A percentile compares a stretch with the other conserved stretches of the same genome.
Evolutionary conservation across 495 filamentous ascomycete genomes (phyloP).

Genomic region (Cairneyella variabilis): DNA sequence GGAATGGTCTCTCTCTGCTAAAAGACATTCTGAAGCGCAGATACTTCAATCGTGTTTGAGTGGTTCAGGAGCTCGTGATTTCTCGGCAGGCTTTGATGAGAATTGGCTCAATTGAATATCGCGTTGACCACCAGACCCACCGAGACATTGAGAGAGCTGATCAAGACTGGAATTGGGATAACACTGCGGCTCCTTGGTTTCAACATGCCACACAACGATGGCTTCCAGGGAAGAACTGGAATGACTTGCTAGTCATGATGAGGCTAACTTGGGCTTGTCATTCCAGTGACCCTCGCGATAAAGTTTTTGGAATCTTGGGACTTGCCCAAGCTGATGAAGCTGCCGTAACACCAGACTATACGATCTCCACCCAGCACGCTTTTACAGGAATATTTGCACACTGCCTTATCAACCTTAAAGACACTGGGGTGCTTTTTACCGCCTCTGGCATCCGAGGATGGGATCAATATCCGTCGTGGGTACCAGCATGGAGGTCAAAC

Average conservation of each 20-base stretch:
- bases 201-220: background rate
- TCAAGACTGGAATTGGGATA: background rate
- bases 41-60: conserved; percentile 30
- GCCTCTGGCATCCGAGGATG: background rate
- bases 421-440: background rate
- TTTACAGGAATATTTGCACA: conserved; percentile 27
- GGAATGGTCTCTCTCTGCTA: background rate
- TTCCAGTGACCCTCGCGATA: conserved; percentile 22
- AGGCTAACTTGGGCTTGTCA: conserved; percentile 11
- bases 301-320: conserved; percentile 21
- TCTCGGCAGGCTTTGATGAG: conserved; percentile 19
- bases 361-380: conserved; percentile 19
- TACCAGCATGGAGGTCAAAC: too few species aligned
- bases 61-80: conserved; percentile 28
- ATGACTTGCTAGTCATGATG: conserved; percentile 4
- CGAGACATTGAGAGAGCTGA: background rate
- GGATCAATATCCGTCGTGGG: background rate
- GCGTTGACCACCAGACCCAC: background rate
- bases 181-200: background rate
- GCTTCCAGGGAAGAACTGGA: background rate
- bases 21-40: conserved; percentile 12
- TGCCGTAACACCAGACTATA: conserved; percentile 22
- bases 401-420: conserved; percentile 13
- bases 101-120: conserved; percentile 23
- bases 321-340: conserved; percentile 1